Base-by-base conservation (phyloP, 2,329 filamentous ascomycete genomes). In the Monosporascus sp. region DNA sequence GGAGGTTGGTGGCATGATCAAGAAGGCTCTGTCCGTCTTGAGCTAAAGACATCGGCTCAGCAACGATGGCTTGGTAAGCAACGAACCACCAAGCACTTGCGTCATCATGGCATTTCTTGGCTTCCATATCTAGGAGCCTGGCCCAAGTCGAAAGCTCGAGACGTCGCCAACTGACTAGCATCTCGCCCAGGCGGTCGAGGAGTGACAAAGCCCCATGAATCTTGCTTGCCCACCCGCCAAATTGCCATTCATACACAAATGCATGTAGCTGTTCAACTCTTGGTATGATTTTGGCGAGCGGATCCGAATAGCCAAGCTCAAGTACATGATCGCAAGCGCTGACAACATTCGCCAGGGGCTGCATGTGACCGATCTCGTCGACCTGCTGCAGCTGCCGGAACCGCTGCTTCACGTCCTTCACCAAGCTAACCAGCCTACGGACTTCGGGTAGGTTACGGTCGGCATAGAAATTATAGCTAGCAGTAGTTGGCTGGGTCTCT, bases 11-110 rank as follows among this genome's bases (percentile, higher is more conserved):
- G 0, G 83, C 78, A 67, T 96, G 90, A 17, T 73, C 69, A 37
- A 76, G 73, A 53, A 95, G 71, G 47, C 85, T 80, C 22, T 80
- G 71, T 1, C 76, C 78, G 24, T 80, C 77, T 53, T 83, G 78
- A 1, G 81, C 74, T 55, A 93, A 78, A 20, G 82, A 80, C 51
- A 89, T 76, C 0, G 92, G 88, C 9, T 86, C 87, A 3, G 85
- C 87, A 60, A 99, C 81, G 43, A 96, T 83, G 5, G 87, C 90
- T 70, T 97, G 91, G 64, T 97, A 99, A 1, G 93, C 91, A 55
- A 97, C 81, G 63, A 97, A 99, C 87, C 92, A 99, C 94, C 94
- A 99, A 17, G 88, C 87, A 62, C 85, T 86, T 2, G 93, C 91
- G 64, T 91, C 87, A 48, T 89, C 81, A 22, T 86, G 77, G 62